Evolutionary conservation across 1,139 yeast genomes (phyloP), one percentile per base, ranked within the genome.

Genomic region (Pichia sp.): DNA sequence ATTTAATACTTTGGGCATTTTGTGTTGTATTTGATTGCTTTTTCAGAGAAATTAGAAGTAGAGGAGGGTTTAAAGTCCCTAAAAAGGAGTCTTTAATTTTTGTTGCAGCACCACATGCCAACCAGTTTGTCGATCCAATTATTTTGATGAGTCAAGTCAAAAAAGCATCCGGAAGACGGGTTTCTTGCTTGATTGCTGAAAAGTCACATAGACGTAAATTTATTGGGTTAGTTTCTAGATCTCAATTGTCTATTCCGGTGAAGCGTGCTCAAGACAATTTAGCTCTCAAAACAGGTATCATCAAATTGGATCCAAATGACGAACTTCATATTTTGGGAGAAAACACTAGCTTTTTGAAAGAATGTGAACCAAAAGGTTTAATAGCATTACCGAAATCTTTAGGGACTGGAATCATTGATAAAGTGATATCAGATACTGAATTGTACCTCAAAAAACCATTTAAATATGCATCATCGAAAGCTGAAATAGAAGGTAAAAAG

Each of bases 61-160:
- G 98, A 47, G 96, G 96, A 4, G 93, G 96, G 1, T 89, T 80
- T 65, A 71, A 89, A 42, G 74, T 91, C 43, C 97, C 98, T 4
- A 69, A 74, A 32, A 60, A 71, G 10, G 96, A 96, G 1, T 94
- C 97, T 0, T 79, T 88, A 19, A 88, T 91, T 43, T 85, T 91
- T 57, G 97, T 91, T 34, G 97, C 93, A 2, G 98, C 96, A 8
- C 97, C 97, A 8, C 98, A 89, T 65, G 95, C 96, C 28, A 91
- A 89, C 62, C 98, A 89, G 61, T 91, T 91, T 54, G 93, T 89
- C 30, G 98, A 91, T 58, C 96, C 96, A 1, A 71, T 86, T 43
- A 72, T 88, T 40, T 68, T 91, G 42, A 79, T 85, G 85, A 80
- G 83, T 40, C 93, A 84, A 57, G 88, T 86, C 26, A 77, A 79